Conservation (phyloP, 768 basidiomycete genomes). For the Tephrocybe sp. region DNA sequence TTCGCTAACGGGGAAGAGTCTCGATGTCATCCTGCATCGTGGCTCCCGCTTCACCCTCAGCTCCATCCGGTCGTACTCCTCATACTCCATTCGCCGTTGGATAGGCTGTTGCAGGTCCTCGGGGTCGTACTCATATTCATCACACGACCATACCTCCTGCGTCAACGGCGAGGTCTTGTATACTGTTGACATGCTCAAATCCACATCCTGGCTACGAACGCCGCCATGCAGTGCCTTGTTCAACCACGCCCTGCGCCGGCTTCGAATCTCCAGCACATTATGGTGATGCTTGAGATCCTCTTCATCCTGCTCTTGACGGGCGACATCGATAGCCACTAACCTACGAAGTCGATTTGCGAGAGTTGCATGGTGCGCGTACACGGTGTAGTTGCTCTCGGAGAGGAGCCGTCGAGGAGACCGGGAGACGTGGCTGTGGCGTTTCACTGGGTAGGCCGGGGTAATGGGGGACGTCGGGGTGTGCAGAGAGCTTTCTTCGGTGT, state of each 20-base stretch:
- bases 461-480: constrained; percentile 43
- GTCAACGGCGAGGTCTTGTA: constrained; percentile 52
- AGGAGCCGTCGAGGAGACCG: constrained; percentile 28
- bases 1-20: constrained; percentile 43
- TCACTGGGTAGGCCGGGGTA: constrained; percentile 18
- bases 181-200: constrained; percentile 51
- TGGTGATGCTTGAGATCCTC: constrained; percentile 40
- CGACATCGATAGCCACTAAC: constrained; percentile 40
- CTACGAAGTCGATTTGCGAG: constrained; percentile 37
- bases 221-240: constrained; percentile 40
- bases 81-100: constrained; percentile 12
- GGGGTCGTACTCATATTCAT: constrained; percentile 29
- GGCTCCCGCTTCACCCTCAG: constrained; percentile 11
- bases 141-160: constrained; percentile 33
- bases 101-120: neutral
- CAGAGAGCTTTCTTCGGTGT: constrained; percentile 49
- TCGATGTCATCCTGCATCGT: constrained; percentile 17
- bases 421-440: constrained; percentile 19
- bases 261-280: constrained; percentile 53
- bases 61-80: constrained; percentile 17
- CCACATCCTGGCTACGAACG: constrained; percentile 16
- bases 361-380: constrained; percentile 33
- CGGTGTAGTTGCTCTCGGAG: constrained; percentile 28
- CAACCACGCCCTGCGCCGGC: constrained; percentile 68
- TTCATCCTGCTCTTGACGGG: constrained; percentile 38